These are phyloP conservation scores for Trypanosoma brucei DNA, from an alignment of 208 protist species.

Conservation along the genomic window DNA sequence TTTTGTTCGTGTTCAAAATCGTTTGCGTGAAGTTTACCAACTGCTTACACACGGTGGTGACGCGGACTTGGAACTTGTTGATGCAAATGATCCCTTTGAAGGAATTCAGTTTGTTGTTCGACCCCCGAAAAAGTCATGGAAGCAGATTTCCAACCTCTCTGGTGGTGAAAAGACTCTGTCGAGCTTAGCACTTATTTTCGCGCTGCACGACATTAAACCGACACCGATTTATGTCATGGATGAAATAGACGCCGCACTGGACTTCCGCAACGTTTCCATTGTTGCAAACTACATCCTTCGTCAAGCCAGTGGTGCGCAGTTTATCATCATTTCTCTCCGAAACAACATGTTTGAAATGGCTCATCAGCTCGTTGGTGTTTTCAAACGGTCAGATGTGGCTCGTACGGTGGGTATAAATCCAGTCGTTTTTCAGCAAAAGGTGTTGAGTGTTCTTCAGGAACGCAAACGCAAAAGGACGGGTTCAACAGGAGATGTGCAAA, in stretches of 20 bases:
- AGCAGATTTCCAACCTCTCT: slow-evolving; percentile 99
- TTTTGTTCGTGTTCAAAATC: slow-evolving; percentile 96
- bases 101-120: slow-evolving; percentile 97
- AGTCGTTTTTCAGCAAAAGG: slow-evolving; percentile 44
- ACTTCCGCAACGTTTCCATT: slow-evolving; percentile 99
- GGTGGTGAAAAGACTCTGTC: slow-evolving; percentile 99
- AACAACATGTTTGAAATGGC: slow-evolving; percentile 98
- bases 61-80: slow-evolving; percentile 99
- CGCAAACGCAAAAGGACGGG: slow-evolving; percentile 1
- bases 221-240: slow-evolving; percentile 99
- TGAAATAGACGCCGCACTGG: slow-evolving; percentile 99
- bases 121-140: slow-evolving; percentile 99
- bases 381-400: slow-evolving; percentile 98
- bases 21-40: slow-evolving; percentile 99
- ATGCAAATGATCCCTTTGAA: slow-evolving; percentile 98
- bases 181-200: slow-evolving; percentile 99
- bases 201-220: slow-evolving; percentile 99
- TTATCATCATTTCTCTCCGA: slow-evolving; percentile 99
- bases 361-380: slow-evolving; percentile 99
- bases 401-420: slow-evolving; percentile 96
- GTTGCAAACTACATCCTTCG: slow-evolving; percentile 99
- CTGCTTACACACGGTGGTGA: slow-evolving; percentile 99
- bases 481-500: background rate
- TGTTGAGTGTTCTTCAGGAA: slow-evolving; percentile 23
- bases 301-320: slow-evolving; percentile 98